Base-by-base conservation (phyloP, 73 alveolate species). In the Diophrys sp. region DNA sequence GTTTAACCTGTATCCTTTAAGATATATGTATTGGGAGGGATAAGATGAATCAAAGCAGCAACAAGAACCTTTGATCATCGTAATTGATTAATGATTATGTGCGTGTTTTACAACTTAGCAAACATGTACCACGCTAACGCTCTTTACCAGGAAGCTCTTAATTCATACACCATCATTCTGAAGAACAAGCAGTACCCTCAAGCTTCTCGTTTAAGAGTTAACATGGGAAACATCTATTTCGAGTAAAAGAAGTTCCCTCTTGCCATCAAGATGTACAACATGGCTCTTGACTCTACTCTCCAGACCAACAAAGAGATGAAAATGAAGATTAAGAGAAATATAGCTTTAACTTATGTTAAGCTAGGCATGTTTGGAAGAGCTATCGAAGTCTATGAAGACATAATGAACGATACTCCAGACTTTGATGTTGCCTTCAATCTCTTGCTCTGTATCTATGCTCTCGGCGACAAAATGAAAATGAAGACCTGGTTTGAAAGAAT, bases 251-350 rank as follows among this genome's bases (percentile, higher is more conserved):
- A 98, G 89, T 98, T 90, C 87, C 89, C 97, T 53, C 91, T 95
- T 28, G 99, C 99, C 26, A 97, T 98, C 55, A 98, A 95, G 74
- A 96, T 95, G 98, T 98, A 97, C 96, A 88, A 96, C 74, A 98
- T 97, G 99, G 99, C 99, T 0, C 96, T 96, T 29, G 99, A 98
- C 92, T 96, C 94, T 78, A 97, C 97, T 29, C 97, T 97, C 24
- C 95, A 96, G 71, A 95, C 94, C 34, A 95, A 94, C 66, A 93
- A 98, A 84, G 99, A 96, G 82, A 95, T 97, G 97, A 89, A 97
- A 82, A 94, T 96, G 90, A 89, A 96, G 91, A 96, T 98, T 73
- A 85, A 94, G 96, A 91, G 96, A 62, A 98, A 98, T 84, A 97
- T 97, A 56, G 99, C 98, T 25, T 95, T 93, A 68, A 98, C 99